These are phyloP conservation scores for Cryphonectria naterciae DNA, from an alignment of 2,329 filamentous ascomycete species.

Conservation along the genomic window DNA sequence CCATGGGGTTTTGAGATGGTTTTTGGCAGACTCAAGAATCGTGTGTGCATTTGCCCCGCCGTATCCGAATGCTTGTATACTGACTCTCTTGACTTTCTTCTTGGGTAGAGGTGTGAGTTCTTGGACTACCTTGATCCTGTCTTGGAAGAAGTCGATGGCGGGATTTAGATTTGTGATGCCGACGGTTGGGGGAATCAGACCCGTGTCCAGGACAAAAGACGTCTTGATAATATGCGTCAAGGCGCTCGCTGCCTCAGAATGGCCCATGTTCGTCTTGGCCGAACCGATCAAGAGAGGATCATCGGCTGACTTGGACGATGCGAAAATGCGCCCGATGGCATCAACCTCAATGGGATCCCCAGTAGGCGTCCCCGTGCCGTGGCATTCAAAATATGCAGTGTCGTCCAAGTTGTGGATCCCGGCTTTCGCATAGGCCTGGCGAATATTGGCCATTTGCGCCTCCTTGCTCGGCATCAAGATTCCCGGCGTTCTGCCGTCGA, in stretches of 20 bases:
- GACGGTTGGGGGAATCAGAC: constrained; percentile 41
- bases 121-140: constrained; percentile 31
- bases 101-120: constrained; percentile 7
- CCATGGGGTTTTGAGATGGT: background rate
- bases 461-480: constrained; percentile 8
- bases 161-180: constrained; percentile 42
- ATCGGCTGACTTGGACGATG: background rate
- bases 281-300: constrained; percentile 30
- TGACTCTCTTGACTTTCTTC: constrained; percentile 14
- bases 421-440: constrained; percentile 1
- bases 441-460: background rate
- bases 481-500: background rate
- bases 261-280: constrained; percentile 48
- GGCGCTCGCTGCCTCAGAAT: constrained; percentile 49
- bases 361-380: constrained; percentile 42
- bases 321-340: constrained; percentile 2
- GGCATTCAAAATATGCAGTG: constrained; percentile 36
- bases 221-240: constrained; percentile 47
- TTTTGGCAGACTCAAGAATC: constrained; percentile 8
- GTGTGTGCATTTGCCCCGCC: constrained; percentile 21
- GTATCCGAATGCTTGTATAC: constrained; percentile 21
- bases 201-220: constrained; percentile 41
- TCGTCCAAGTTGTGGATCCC: constrained; percentile 26
- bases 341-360: constrained; percentile 40
- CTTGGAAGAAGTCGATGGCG: constrained; percentile 37